These are phyloP conservation scores for Clitopilus hobsonii DNA, from an alignment of 768 basidiomycete genomes.

Conservation along the genomic window DNA sequence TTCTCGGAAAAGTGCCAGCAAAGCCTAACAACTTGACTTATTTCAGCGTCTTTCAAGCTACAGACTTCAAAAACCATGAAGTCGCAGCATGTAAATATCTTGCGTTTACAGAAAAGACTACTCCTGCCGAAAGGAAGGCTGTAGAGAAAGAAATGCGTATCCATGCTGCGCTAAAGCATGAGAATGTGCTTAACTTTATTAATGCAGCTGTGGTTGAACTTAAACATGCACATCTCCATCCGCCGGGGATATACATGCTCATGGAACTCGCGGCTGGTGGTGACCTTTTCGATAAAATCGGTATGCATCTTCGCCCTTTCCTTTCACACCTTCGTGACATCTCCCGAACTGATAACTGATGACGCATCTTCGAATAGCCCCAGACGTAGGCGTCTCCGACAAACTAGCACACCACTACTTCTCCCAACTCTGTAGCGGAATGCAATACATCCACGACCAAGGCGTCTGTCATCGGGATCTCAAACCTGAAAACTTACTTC, in stretches of 20 bases:
- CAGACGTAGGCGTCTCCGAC: slow-evolving; percentile 83
- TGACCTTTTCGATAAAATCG: slow-evolving; percentile 97
- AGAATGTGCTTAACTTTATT: slow-evolving; percentile 79
- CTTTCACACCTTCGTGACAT: too few species aligned
- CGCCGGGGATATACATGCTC: slow-evolving; percentile 88
- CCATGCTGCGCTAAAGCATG: slow-evolving; percentile 74
- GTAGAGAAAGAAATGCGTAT: slow-evolving; percentile 92
- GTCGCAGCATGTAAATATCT: slow-evolving; percentile 90
- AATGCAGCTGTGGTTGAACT: slow-evolving; percentile 72
- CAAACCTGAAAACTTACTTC: slow-evolving; percentile 93
- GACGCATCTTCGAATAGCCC: slow-evolving; percentile 45
- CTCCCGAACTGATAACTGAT: not conserved
- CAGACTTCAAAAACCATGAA: slow-evolving; percentile 57
- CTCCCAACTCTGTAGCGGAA: slow-evolving; percentile 75
- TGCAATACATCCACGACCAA: slow-evolving; percentile 83
- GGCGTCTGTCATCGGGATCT: slow-evolving; percentile 96
- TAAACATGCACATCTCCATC: slow-evolving; percentile 49
- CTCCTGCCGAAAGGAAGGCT: slow-evolving; percentile 67
- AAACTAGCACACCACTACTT: slow-evolving; percentile 91
- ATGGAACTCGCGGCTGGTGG: slow-evolving; percentile 91
- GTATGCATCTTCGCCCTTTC: slow-evolving; percentile 41
- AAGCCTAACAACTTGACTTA: not conserved
- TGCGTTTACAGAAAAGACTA: slow-evolving; percentile 54
- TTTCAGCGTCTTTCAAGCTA: slow-evolving; percentile 77
- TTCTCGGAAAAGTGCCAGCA: not conserved